Percentiles rank a stretch among this genome's conserved stretches.
phyloP scores from a whole-genome alignment of 768 basidiomycete genomes.

The Leccinum incarnatum region DNA sequence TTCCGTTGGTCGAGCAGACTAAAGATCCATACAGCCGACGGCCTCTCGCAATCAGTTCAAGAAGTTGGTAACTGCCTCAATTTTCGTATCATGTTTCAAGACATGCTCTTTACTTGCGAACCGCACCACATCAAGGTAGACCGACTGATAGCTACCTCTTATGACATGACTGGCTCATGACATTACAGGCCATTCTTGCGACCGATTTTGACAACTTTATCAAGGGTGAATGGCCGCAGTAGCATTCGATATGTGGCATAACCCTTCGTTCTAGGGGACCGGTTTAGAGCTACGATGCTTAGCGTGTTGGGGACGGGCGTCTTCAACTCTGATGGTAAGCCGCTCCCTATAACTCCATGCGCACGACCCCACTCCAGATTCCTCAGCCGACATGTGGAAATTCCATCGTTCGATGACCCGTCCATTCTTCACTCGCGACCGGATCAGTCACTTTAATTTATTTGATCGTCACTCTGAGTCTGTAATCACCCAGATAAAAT shows the following conservation, averaged over 20 bases:
- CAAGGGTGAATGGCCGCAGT: conserved; percentile 41
- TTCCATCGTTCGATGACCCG: conserved; percentile 66
- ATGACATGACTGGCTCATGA: neutral
- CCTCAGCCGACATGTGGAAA: conserved; percentile 49
- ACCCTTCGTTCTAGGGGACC: conserved; percentile 16
- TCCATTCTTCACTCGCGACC: conserved; percentile 60
- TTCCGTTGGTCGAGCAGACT: neutral
- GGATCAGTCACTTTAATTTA: conserved; percentile 57
- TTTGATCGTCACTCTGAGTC: conserved; percentile 55
- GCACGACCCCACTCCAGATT: conserved; percentile 11
- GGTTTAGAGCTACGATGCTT: conserved; percentile 43
- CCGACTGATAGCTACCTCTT: neutral
- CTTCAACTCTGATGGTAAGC: conserved; percentile 64
- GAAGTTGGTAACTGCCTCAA: conserved; percentile 44
- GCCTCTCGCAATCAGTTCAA: conserved; percentile 34
- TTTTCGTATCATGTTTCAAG: conserved; percentile 43
- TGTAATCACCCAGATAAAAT: conserved; percentile 43
- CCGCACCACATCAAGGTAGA: conserved; percentile 53
- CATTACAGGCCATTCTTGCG: conserved; percentile 41
- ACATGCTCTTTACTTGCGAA: conserved; percentile 45
- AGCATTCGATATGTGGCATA: neutral
- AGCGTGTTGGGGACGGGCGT: conserved; percentile 61
- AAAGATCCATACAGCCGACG: conserved; percentile 38
- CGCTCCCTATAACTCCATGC: neutral
- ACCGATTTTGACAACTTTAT: conserved; percentile 59